Evolutionary conservation across 768 basidiomycete genomes (phyloP).

Genomic region (Tylopilus subfusipes): DNA sequence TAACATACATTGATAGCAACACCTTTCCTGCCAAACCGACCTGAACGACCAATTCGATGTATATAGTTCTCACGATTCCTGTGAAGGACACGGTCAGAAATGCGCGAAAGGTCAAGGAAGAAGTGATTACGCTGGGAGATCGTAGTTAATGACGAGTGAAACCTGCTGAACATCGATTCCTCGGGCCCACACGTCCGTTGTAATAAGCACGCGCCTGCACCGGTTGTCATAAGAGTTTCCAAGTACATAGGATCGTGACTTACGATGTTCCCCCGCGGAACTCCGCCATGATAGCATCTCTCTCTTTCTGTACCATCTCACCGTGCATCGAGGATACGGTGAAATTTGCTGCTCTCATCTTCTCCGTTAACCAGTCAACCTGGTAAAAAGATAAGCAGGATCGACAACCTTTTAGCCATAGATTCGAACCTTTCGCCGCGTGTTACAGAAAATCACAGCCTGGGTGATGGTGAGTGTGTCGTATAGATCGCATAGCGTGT

Average conservation of each 20-base stretch:
- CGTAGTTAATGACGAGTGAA: constrained; percentile 95
- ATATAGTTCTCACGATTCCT: constrained; percentile 99
- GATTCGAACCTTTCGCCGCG: constrained; percentile 78
- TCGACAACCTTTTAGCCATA: not conserved
- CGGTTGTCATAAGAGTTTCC: constrained; percentile 2
- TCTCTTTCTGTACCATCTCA: constrained; percentile 94
- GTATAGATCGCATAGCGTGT: constrained; percentile 95
- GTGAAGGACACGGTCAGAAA: constrained; percentile 15
- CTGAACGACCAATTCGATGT: constrained; percentile 98
- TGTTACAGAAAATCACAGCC: constrained; percentile 99
- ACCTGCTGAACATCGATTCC: constrained; percentile 99
- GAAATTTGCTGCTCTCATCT: constrained; percentile 98
- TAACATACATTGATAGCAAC: constrained; percentile 93
- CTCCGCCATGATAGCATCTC: constrained; percentile 95
- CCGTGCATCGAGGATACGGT: constrained; percentile 96
- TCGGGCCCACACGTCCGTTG: constrained; percentile 96
- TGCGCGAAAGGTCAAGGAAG: constrained; percentile 2
- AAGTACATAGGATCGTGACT: constrained; percentile 29
- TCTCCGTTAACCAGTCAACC: constrained; percentile 99
- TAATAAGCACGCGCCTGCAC: constrained; percentile 83
- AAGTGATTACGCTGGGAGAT: constrained; percentile 76
- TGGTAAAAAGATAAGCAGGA: constrained; percentile 30
- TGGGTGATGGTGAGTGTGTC: constrained; percentile 99
- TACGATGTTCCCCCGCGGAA: constrained; percentile 92
- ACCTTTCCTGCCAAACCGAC: constrained; percentile 98